Percentiles rank a stretch among this genome's conserved stretches.
Evolutionary conservation across 495 filamentous ascomycete species (phyloP).

Genomic region (Talaromyces borbonicus): DNA sequence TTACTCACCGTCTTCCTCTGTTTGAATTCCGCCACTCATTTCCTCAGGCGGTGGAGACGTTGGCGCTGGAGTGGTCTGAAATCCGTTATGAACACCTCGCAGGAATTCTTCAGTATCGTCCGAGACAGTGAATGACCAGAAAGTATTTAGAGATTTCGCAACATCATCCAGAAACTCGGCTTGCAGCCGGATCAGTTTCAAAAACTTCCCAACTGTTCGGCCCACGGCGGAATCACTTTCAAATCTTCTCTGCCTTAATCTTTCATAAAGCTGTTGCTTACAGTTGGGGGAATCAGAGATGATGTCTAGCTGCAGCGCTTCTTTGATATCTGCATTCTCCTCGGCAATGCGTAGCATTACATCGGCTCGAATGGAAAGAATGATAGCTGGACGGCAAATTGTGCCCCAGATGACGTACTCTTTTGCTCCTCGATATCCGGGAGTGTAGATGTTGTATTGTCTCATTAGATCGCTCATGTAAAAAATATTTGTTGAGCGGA

Average conservation of each 20-base stretch:
- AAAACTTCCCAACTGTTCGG: background rate
- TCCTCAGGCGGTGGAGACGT: too few species aligned
- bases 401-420: conserved; percentile 29
- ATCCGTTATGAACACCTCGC: background rate
- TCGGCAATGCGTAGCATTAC: conserved; percentile 13
- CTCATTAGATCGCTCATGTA: conserved; percentile 16
- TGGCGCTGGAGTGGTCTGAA: background rate
- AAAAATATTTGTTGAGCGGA: conserved; percentile 14
- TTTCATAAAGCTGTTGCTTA: conserved; percentile 4
- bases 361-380: conserved; percentile 16
- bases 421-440: conserved; percentile 18
- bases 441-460: conserved; percentile 11
- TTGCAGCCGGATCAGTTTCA: conserved; percentile 10
- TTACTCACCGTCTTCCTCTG: background rate
- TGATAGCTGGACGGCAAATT: conserved; percentile 17
- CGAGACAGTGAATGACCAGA: conserved; percentile 13
- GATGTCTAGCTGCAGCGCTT: conserved; percentile 18
- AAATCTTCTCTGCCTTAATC: conserved; percentile 1
- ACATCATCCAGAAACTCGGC: conserved; percentile 6
- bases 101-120: background rate
- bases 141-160: conserved; percentile 9
- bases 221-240: conserved; percentile 9
- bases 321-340: conserved; percentile 11
- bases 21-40: too few species aligned
- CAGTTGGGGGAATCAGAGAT: conserved; percentile 3